Base-by-base conservation (phyloP, 2,329 filamentous ascomycete species). In the Trichophyton simii region DNA sequence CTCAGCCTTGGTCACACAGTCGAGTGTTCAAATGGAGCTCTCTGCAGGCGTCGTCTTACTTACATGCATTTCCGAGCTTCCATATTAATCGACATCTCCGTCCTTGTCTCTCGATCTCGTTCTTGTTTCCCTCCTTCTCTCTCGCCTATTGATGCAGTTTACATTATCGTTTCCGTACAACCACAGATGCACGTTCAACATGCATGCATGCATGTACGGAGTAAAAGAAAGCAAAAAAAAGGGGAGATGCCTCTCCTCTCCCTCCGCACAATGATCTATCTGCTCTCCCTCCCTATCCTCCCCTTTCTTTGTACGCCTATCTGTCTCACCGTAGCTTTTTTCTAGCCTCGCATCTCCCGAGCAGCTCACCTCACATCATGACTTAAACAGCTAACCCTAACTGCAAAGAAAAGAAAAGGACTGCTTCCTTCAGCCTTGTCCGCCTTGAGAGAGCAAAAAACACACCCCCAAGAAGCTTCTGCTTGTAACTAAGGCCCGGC, bases 371-470 rank as follows among this genome's bases (percentile, higher is more conserved):
- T 25, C 25, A 28, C 25, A 22, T 31, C 28, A 31, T 31, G 28
- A 7, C 28, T 31, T 31, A 28, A 1, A 31, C 28, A 31, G 3
- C 22, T 22, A 22, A 22, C 22, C 22, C 22, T 22, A 22, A 22
- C 50, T 8, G 25, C 15, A 54, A 42, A 22, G 22, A 22, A 42
- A n/a, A 6, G 6, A 31, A 28, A 31, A 31, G 28, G 6, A 6
- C 28, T 54, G 50, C 13, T 54, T 54, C 28, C n/a, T 54, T 54
- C 50, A 54, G 50, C 50, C 50, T 54, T 54, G 50, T 54, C 50
- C 50, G 50, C 50, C 50, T 54, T 54, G 11, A 22, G 50, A n/a
- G 22, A 3, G 3, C 22, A 22, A 34, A 34, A 13, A 18, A 18
- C 18, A 1, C 22, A 2, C 22, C 28, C 28, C 8, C 25, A 54